Evolutionary conservation across 352 stramenopile species (phyloP), one percentile per base, ranked within the genome.

Genomic region (Pythium oligandrum): DNA sequence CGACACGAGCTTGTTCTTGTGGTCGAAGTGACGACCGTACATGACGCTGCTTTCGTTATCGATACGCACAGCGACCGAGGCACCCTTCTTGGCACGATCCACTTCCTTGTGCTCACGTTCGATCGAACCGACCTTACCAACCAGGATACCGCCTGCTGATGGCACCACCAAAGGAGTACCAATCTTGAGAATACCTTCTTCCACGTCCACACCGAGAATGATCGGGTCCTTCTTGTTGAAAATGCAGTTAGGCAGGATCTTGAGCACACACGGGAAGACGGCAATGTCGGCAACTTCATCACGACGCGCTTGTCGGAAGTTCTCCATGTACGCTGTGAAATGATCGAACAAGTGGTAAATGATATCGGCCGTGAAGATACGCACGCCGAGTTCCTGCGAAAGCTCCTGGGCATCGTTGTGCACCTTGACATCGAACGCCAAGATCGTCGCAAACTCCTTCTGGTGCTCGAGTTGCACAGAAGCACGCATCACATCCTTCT

Each of bases 301-400:
- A 34, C 91, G 79, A 52, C 93, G 78, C 44, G 86, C 75, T 67
- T 96, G 83, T 49, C 87, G 93, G 48, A 98, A 95, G 59, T 98
- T 88, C 59, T 98, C 92, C 67, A 99, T 98, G 74, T 99, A 98
- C 7, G 86, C 76, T 43, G 94, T 98, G 72, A 99, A 99, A 66
- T 99, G 96, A 73, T 99, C 96, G 64, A 99, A 99, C 48, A 99
- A 77, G 79, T 99, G 97, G 78, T 99, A 99, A 75, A 99, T 99
- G 65, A 99, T 99, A 64, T 99, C 97, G 34, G 97, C 97, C 12
- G 96, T 99, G 78, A 99, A 99, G 67, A 99, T 99, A 40, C 90
- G 80, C 45, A 99, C 96, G 57, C 93, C 91, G 42, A 98, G 84
- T 49, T 98, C 92, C 44, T 93, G 63, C 5, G 94, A 78, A 53